A percentile compares a stretch with the other conserved stretches of the same genome.
Conservation (phyloP, 768 basidiomycete genomes). For the Fistulinella prunicolor region DNA sequence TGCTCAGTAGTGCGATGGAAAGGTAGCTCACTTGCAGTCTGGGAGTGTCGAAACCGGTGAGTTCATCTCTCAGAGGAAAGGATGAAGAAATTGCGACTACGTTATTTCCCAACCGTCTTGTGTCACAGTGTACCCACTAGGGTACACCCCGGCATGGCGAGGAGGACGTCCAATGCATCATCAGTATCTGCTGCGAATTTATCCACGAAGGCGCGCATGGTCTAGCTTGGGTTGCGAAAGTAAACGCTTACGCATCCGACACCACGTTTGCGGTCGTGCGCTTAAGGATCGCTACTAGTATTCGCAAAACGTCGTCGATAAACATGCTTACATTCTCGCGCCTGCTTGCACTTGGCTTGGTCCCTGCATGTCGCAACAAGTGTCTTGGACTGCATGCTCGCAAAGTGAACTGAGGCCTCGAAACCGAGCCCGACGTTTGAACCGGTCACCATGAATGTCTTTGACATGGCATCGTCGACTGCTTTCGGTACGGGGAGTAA, state of each 20-base stretch:
- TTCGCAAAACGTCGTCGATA: not conserved
- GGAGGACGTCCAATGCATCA: slow-evolving; percentile 26
- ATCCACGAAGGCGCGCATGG: slow-evolving; percentile 32
- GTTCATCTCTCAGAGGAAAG: not conserved
- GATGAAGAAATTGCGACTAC: slow-evolving; percentile 26
- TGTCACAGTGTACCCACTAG: slow-evolving; percentile 25
- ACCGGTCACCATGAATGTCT: slow-evolving; percentile 49
- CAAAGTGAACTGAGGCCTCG: slow-evolving; percentile 32
- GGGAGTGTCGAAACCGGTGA: not conserved
- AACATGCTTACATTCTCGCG: slow-evolving; percentile 14
- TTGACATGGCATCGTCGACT: slow-evolving; percentile 38
- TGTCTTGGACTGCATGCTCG: slow-evolving; percentile 28
- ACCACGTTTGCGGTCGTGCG: slow-evolving; percentile 4
- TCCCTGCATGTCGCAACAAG: slow-evolving; percentile 36
- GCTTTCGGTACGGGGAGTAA: slow-evolving; percentile 14
- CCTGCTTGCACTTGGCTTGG: slow-evolving; percentile 23
- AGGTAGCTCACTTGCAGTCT: slow-evolving; percentile 38
- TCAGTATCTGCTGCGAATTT: slow-evolving; percentile 24
- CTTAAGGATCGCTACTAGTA: slow-evolving; percentile 14
- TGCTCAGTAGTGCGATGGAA: slow-evolving; percentile 31
- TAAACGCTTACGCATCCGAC: slow-evolving; percentile 14
- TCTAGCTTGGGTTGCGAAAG: slow-evolving; percentile 36
- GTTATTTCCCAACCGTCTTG: slow-evolving; percentile 47
- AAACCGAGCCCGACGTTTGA: slow-evolving; percentile 44
- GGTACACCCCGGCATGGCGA: slow-evolving; percentile 30